These are phyloP conservation scores for Trifolium subterraneum DNA, from an alignment of 306 rosid genomes.

Conservation along the genomic window DNA sequence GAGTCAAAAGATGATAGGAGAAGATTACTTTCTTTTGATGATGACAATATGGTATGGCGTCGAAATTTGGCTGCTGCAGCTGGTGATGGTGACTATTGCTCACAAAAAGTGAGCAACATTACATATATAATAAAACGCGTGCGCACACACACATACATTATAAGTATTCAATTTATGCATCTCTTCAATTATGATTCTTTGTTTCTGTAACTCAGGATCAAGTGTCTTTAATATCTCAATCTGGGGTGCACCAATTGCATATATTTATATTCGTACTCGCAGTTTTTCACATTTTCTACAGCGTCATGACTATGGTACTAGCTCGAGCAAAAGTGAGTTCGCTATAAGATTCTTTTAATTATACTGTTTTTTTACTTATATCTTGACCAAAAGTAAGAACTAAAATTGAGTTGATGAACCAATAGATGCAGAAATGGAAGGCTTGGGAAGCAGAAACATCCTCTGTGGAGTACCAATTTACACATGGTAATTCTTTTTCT, in stretches of 20 bases:
- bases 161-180: neutral
- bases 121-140: neutral
- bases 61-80: conserved; percentile 54
- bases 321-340: conserved; percentile 62
- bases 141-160: neutral
- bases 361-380: neutral
- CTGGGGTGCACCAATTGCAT: conserved; percentile 70
- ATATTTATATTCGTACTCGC: conserved; percentile 69
- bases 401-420: neutral
- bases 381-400: neutral
- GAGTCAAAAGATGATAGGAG: conserved; percentile 26
- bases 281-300: conserved; percentile 70
- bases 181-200: neutral
- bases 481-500: conserved; percentile 49
- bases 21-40: conserved; percentile 50
- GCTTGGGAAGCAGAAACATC: conserved; percentile 75
- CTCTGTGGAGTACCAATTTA: conserved; percentile 67
- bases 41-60: conserved; percentile 45
- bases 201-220: conserved; percentile 44
- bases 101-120: conserved; percentile 40
- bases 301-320: conserved; percentile 56
- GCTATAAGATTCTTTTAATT: neutral
- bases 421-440: conserved; percentile 74
- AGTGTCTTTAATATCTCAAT: conserved; percentile 58
- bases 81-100: conserved; percentile 45